Percentiles rank a stretch among this genome's conserved stretches.
Evolutionary conservation across 805 yeast genomes (phyloP).

Genomic region (Candida hungchunana): DNA sequence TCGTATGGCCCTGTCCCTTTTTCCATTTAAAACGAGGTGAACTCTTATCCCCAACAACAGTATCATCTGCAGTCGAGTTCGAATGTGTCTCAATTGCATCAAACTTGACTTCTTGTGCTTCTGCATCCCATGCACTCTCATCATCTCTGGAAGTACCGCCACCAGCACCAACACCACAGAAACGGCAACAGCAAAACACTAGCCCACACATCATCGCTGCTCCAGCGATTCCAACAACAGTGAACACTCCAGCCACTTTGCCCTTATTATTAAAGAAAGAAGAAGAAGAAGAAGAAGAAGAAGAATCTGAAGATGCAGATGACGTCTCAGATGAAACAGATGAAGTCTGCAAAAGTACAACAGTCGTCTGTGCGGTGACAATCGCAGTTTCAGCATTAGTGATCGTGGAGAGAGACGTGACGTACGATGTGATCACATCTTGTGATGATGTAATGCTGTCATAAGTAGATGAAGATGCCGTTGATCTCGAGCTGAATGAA

Average conservation of each 20-base stretch:
- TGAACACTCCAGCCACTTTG: constrained; percentile 77
- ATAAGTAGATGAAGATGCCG: too few relatives aligned
- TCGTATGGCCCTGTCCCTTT: constrained; percentile 2
- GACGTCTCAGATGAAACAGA: constrained; percentile 14
- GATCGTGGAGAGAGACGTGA: constrained; percentile 11
- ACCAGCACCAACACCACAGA: background rate
- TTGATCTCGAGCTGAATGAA: background rate
- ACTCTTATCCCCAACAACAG: constrained; percentile 8
- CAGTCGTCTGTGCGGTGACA: constrained; percentile 13
- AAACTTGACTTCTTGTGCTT: constrained; percentile 5
- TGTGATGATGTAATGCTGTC: constrained; percentile 14
- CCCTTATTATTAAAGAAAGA: constrained; percentile 62
- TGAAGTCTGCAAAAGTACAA: constrained; percentile 11
- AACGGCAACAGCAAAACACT: constrained; percentile 38
- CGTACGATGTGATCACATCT: constrained; percentile 12
- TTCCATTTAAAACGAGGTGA: background rate
- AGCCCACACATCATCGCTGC: constrained; percentile 40
- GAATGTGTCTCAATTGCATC: constrained; percentile 4
- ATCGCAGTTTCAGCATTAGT: constrained; percentile 11
- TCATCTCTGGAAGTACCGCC: constrained; percentile 7
- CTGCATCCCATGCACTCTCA: constrained; percentile 14
- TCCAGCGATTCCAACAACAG: constrained; percentile 65
- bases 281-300: constrained; percentile 10
- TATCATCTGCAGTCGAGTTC: constrained; percentile 9
- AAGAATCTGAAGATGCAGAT: constrained; percentile 13